Base-by-base conservation (phyloP, 768 basidiomycete species). In the Tricholoma saponaceum region DNA sequence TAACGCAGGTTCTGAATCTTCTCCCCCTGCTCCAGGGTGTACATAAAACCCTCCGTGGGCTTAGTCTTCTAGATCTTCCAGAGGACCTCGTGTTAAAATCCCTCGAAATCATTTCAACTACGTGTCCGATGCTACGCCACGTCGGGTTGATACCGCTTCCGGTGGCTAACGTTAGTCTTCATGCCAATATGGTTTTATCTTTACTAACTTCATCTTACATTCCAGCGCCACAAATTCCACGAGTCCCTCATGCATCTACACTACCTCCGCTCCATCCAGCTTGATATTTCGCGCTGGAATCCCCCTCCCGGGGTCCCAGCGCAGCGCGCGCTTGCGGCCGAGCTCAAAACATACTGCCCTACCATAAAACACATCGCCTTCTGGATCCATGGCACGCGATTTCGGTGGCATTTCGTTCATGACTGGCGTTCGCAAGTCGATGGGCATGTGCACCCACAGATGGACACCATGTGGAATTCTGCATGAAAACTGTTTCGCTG, bases 271-370 rank as follows among this genome's bases (percentile, higher is more conserved):
- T 60, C 65, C 16, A 66, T 74, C n/a, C 73, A 77, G 20, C 62
- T 75, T 5, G 73, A 75, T 44, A 58, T 77, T 4, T 50, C 58
- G 3, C 32, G 55, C 22, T 77, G 75, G 75, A 52, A 44, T 2
- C 73, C 65, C 9, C 64, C 60, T 28, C 65, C 68, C 2, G 60
- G 44, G 23, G 50, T 58, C 1, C 49, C 60, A n/a, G 64, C 66
- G 0, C 73, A 72, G 52, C 70, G 73, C 10, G 66, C 68, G 2
- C 60, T 75, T 28, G 71, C 70, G 16, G 61, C 66, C 6, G 74
- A 75, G 57, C 54, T 74, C 33, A 68, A 65, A 44, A 69, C 63
- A 0, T 74, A 60, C 52, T 71, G 72, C 32, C 70, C 72, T 0
- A 60, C 64, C 0, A 49, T 74, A 4, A 57, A 56, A 6, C 39